A percentile compares a stretch with the other conserved stretches of the same genome.
Evolutionary conservation across 1,284 basidiomycete genomes (phyloP).

Genomic region (Leccinum griseonigrum): DNA sequence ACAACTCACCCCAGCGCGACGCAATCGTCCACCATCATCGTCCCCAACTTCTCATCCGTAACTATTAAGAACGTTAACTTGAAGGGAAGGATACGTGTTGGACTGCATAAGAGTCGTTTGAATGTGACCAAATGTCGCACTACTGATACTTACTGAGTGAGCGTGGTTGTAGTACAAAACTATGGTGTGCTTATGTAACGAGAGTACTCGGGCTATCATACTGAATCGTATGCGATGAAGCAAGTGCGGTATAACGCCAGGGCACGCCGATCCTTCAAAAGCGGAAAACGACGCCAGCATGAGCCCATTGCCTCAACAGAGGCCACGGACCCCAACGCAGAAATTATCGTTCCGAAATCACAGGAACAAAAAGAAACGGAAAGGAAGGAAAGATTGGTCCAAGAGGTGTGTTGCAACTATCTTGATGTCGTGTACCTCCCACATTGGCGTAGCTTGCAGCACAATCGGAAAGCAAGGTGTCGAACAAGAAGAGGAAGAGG

Average conservation of each 20-base stretch:
- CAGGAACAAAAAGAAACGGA: constrained; percentile 61
- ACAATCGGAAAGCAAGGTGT: constrained; percentile 70
- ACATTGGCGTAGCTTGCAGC: constrained; percentile 43
- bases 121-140: too few species aligned
- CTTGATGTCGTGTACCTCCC: background rate
- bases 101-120: too few species aligned
- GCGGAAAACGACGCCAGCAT: constrained; percentile 35
- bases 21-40: too few species aligned
- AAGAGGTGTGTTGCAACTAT: constrained; percentile 49
- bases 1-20: too few species aligned
- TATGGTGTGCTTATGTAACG: too few species aligned
- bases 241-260: constrained; percentile 52
- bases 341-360: constrained; percentile 56
- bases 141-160: too few species aligned
- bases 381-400: constrained; percentile 54
- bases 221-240: constrained; percentile 25
- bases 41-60: too few species aligned
- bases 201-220: too few species aligned
- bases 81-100: too few species aligned
- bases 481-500: constrained; percentile 75
- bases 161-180: too few species aligned
- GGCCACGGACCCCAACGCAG: constrained; percentile 54
- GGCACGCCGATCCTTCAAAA: constrained; percentile 60
- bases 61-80: too few species aligned
- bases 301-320: constrained; percentile 16